Evolutionary conservation across 306 rosid species (phyloP).

Genomic region (Rubus idaeus): DNA sequence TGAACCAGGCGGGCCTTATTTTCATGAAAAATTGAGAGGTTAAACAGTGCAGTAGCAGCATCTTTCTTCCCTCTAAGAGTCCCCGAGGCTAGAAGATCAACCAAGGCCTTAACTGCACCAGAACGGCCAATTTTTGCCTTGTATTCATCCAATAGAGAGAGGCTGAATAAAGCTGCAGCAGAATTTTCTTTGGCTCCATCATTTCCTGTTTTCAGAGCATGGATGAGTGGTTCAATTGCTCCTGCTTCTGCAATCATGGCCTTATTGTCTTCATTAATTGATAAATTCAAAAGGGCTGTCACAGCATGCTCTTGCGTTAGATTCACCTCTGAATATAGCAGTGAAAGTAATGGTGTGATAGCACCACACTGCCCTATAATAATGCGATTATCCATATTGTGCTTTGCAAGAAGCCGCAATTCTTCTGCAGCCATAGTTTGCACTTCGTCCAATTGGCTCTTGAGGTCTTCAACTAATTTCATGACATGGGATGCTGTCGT

Average conservation of each 20-base stretch:
- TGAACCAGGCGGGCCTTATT: conserved; percentile 90
- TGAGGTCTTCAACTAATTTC: conserved; percentile 73
- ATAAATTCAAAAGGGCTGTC: conserved; percentile 84
- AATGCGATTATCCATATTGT: conserved; percentile 74
- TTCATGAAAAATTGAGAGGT: conserved; percentile 84
- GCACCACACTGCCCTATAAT: conserved; percentile 71
- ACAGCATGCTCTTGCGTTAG: conserved; percentile 88
- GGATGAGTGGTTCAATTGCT: conserved; percentile 77
- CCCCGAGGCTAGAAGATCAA: conserved; percentile 78
- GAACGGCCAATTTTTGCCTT: conserved; percentile 88
- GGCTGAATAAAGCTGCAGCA: conserved; percentile 88
- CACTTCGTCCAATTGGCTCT: conserved; percentile 51
- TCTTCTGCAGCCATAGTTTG: conserved; percentile 82
- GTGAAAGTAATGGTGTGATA: conserved; percentile 55
- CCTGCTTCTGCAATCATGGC: conserved; percentile 76
- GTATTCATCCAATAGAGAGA: conserved; percentile 71
- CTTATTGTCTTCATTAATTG: conserved; percentile 73
- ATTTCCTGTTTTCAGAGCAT: conserved; percentile 78
- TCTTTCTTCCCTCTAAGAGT: conserved; percentile 93
- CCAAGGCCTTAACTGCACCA: conserved; percentile 83
- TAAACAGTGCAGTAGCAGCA: conserved; percentile 91
- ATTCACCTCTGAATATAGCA: conserved; percentile 61
- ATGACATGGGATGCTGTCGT: conserved; percentile 54
- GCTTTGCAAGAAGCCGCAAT: conserved; percentile 76
- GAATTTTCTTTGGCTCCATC: conserved; percentile 87